Evolutionary conservation across 192 early-diverging fungal genomes (phyloP).

Genomic region (Cladochytrium replicatum): DNA sequence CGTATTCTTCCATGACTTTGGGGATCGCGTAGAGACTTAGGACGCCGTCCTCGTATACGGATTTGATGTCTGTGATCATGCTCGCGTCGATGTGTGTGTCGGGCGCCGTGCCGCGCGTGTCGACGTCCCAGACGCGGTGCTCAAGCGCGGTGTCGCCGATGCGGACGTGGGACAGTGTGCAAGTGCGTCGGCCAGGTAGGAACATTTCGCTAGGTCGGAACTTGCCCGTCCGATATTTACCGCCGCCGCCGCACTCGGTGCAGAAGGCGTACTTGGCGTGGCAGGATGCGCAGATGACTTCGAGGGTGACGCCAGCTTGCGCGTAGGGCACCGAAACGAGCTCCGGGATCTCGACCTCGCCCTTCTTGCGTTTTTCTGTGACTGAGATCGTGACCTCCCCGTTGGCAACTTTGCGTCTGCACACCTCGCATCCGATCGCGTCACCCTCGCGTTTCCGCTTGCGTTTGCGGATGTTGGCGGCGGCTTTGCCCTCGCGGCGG

Average conservation of each 20-base stretch:
- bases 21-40: not conserved
- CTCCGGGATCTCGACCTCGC: not conserved
- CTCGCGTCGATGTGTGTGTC: too few species aligned
- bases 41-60: not conserved
- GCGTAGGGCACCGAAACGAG: not conserved
- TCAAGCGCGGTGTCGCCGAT: slow-evolving; percentile 22
- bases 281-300: slow-evolving; percentile 11
- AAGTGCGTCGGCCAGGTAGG: slow-evolving; percentile 28
- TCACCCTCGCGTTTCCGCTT: slow-evolving; percentile 11
- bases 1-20: not conserved
- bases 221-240: slow-evolving; percentile 24
- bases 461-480: too few species aligned
- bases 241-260: slow-evolving; percentile 25
- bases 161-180: slow-evolving; percentile 38
- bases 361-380: not conserved
- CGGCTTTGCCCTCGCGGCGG: too few species aligned
- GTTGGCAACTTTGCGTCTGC: slow-evolving; percentile 10
- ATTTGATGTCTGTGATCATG: not conserved
- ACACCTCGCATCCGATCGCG: slow-evolving; percentile 15
- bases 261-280: slow-evolving; percentile 8
- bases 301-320: slow-evolving; percentile 10
- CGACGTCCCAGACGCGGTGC: too few species aligned
- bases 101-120: too few species aligned
- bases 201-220: slow-evolving; percentile 38
- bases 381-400: slow-evolving; percentile 8